Evolutionary conservation across 495 filamentous ascomycete genomes (phyloP), one percentile per base, ranked within the genome.

Genomic region (Friedmanniomyces simplex): DNA sequence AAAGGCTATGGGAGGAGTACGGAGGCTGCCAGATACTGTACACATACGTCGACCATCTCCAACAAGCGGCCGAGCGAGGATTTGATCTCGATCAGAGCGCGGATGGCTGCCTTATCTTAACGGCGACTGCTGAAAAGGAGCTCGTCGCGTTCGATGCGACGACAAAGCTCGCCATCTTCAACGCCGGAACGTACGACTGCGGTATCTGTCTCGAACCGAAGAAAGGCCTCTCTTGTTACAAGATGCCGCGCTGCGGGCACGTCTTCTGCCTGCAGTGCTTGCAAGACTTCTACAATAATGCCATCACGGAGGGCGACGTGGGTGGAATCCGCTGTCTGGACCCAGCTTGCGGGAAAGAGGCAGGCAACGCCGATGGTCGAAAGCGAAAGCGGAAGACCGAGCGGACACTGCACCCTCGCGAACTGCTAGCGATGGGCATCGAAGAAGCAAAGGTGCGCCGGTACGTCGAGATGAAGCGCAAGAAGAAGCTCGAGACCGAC

Each of bases 121-220:
- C 78, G 1, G 67, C 72, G 0, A 77, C 82, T 16, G 71, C 89
- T 64, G 87, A 87, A 66, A 80, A 87, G 13, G 75, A 77, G 1
- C 72, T 97, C n/a, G 66, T 95, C 39, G 85, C 89, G 55, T 90
- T 86, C 64, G 85, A 96, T 65, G 82, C 79, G 50, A 80, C 83
- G 50, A 82, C 86, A 1, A 84, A 83, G 61, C 76, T 78, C 16
- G 79, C 82, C 22, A 81, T 79, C 14, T 98, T 96, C 60, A 84
- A 91, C 57, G 79, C 82, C 54, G 87, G 82, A 54, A 95, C 89
- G 0, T 96, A 90, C 63, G 83, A 93, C 43, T 98, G 93, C 63
- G 88, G 85, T 0, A 81, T 98, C 12, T 98, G 93, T 68, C 74
- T 69, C 72, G 90, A 96, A 67, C 89, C 90, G 0, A 96, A 96